A percentile compares a stretch with the other conserved stretches of the same genome.
Evolutionary conservation across 2,329 filamentous ascomycete species (phyloP).

Genomic region (Cercospora sesami): DNA sequence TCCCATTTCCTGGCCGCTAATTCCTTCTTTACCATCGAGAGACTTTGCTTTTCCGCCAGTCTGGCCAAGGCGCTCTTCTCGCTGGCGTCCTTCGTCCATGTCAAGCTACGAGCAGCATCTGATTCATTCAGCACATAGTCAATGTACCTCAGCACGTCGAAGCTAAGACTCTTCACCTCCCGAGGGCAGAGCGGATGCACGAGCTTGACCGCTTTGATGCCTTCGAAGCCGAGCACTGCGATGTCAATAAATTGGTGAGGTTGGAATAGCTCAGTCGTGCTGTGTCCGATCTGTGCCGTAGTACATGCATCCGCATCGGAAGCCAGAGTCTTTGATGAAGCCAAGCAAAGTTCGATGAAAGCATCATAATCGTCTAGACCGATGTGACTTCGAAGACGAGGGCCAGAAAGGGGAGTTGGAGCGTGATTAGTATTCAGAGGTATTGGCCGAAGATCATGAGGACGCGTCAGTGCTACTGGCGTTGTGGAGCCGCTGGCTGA

Average conservation of each 20-base stretch:
- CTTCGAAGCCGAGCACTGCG: constrained; percentile 3
- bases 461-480: background rate
- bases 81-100: background rate
- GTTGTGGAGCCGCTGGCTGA: background rate
- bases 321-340: background rate
- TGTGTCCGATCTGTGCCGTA: constrained; percentile 12
- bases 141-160: constrained; percentile 13
- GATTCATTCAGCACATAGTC: background rate
- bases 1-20: background rate
- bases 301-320: background rate
- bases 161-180: constrained; percentile 9
- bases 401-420: constrained; percentile 11
- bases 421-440: constrained; percentile 7
- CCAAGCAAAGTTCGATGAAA: constrained; percentile 8
- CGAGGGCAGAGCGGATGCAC: constrained; percentile 15
- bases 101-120: background rate
- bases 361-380: constrained; percentile 10
- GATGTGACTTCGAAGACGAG: constrained; percentile 14
- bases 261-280: background rate
- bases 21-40: background rate
- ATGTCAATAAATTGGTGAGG: constrained; percentile 1
- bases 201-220: constrained; percentile 12
- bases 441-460: constrained; percentile 5
- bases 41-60: background rate
- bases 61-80: background rate